Base-by-base conservation (phyloP, 2,329 filamentous ascomycete species). In the Xylaria sp. region DNA sequence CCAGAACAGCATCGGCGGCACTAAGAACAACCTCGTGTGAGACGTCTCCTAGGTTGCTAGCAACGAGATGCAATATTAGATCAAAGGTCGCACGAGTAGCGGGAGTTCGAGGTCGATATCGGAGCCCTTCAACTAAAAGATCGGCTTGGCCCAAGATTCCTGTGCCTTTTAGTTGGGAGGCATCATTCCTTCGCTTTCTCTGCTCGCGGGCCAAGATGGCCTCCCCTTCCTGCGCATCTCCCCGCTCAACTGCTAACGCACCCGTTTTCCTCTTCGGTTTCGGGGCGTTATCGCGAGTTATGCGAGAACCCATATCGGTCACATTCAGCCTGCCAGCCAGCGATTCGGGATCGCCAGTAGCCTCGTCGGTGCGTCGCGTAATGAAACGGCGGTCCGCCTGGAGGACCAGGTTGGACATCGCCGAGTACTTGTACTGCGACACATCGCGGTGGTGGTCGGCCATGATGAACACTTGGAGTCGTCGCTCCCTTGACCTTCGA, bases 341-440 rank as follows among this genome's bases (percentile, higher is more conserved):
- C 59, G 95, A 99, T 79, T 99, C 94, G 55, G 94, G 95, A 74
- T 99, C 94, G 70, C 94, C 94, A 55, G 93, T 97, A 65, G 91
- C 88, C 79, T 99, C 95, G 77, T 99, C 93, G 69, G 88, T 92
- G 70, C 92, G 87, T 74, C 94, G 87, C 65, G 91, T 91, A 70
- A 96, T 89, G 74, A 99, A 97, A 70, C 94, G 89, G 79, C 92
- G 89, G 81, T 99, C 94, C 80, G 92, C 92, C 90, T 99, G 94
- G 85, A 99, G 91, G 74, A 99, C 94, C 91, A 99, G 89, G 86
- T 99, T 99, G 80, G 94, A 99, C 94, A 99, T 97, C 76, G 91
- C 92, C 86, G 92, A 92, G 85, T 97, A 96, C 78, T 97, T 97
- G 84, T 96, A 97, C 78, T 96, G 92, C 76, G 91, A 92, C 71